Conservation (phyloP, 768 basidiomycete genomes). For the Pleurotus platypus region DNA sequence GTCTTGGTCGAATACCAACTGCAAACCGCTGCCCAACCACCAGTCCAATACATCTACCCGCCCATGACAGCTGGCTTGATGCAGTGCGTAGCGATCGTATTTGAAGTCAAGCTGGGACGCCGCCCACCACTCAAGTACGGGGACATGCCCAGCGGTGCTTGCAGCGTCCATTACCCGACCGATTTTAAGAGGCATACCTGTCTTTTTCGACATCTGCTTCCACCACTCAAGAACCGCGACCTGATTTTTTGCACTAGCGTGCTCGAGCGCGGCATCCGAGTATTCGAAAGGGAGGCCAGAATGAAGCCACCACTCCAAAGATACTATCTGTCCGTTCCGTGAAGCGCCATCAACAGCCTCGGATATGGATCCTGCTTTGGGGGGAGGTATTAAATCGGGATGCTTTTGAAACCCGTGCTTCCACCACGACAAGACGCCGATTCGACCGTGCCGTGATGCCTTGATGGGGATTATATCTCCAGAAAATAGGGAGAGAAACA, state of each 20-base stretch:
- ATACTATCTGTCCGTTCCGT: conserved; percentile 66
- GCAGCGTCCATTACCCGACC: conserved; percentile 87
- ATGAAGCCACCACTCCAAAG: conserved; percentile 79
- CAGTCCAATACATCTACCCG: conserved; percentile 78
- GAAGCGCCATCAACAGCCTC: conserved; percentile 81
- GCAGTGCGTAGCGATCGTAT: conserved; percentile 73
- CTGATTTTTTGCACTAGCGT: conserved; percentile 75
- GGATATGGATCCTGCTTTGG: conserved; percentile 49
- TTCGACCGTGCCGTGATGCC: conserved; percentile 74
- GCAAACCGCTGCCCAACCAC: conserved; percentile 79
- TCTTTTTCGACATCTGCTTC: conserved; percentile 52
- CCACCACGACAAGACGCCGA: conserved; percentile 79
- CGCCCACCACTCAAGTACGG: conserved; percentile 84
- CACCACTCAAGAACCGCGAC: conserved; percentile 83
- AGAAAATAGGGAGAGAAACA: conserved; percentile 64
- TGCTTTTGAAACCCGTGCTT: conserved; percentile 59
- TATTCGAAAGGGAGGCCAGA: conserved; percentile 69
- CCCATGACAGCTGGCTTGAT: conserved; percentile 77
- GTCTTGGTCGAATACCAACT: conserved; percentile 78
- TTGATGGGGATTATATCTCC: conserved; percentile 71
- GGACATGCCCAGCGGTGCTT: conserved; percentile 71
- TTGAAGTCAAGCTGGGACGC: conserved; percentile 73
- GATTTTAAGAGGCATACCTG: conserved; percentile 65
- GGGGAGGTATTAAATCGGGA: conserved; percentile 55
- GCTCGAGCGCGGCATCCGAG: conserved; percentile 76